Conservation (phyloP, 108 stramenopile species). For the Aurantiochytrium sp. region DNA sequence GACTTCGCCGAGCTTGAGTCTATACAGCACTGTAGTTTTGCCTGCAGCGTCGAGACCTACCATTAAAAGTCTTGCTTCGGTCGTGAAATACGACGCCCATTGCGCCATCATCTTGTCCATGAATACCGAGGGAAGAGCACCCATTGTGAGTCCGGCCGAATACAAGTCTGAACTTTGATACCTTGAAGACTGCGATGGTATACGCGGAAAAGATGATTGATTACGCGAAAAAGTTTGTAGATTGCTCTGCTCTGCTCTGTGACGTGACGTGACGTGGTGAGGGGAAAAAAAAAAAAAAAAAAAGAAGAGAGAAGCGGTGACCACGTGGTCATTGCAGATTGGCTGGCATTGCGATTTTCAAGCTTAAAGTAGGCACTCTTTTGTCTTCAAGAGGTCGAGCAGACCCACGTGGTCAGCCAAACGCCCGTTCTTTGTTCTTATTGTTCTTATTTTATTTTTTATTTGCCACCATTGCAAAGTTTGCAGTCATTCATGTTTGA, state of each 20-base stretch:
- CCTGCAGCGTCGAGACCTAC: conserved; percentile 99
- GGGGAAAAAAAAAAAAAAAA: background rate
- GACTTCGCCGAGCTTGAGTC: conserved; percentile 30
- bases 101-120: background rate
- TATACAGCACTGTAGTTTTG: conserved; percentile 84
- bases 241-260: too few relatives aligned
- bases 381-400: background rate
- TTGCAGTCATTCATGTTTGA: too few relatives aligned
- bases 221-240: too few relatives aligned
- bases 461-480: too few relatives aligned
- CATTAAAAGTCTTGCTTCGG: conserved; percentile 99
- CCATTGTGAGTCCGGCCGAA: background rate
- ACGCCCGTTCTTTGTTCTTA: too few relatives aligned
- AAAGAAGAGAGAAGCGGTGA: background rate
- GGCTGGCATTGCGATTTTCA: background rate
- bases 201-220: too few relatives aligned
- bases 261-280: background rate
- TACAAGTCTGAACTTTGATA: too few relatives aligned
- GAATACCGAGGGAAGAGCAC: background rate
- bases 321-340: background rate
- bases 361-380: too few relatives aligned
- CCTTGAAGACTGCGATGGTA: too few relatives aligned
- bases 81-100: conserved; percentile 44
- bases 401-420: too few relatives aligned
- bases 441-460: too few relatives aligned